Evolutionary conservation across 2,329 filamentous ascomycete genomes (phyloP).

Genomic region (Stagonosporopsis cucurbitacearum): DNA sequence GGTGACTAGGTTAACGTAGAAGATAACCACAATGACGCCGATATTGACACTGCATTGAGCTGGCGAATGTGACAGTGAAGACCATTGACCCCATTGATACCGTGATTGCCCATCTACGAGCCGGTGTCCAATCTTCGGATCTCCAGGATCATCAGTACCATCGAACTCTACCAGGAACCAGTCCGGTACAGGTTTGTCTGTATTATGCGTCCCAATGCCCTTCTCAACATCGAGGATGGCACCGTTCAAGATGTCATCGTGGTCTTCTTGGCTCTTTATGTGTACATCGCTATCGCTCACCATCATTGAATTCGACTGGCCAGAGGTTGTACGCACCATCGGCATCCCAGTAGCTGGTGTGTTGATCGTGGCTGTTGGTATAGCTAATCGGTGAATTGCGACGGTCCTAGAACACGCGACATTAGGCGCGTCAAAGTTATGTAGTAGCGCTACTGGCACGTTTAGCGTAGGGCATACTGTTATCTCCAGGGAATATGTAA

Average conservation of each 20-base stretch:
- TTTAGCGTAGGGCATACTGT: conserved; percentile 8
- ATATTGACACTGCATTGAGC: conserved; percentile 66
- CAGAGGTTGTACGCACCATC: conserved; percentile 5
- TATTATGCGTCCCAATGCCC: not conserved
- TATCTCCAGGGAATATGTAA: conserved; percentile 6
- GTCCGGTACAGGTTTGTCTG: not conserved
- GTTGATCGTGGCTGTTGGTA: not conserved
- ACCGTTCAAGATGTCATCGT: not conserved
- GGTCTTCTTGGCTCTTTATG: conserved; percentile 16
- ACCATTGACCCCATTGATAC: conserved; percentile 62
- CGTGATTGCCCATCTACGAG: conserved; percentile 72
- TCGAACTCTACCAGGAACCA: conserved; percentile 71
- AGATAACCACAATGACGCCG: conserved; percentile 58
- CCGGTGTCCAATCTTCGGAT: conserved; percentile 71
- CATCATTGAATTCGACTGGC: conserved; percentile 5
- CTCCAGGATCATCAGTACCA: conserved; percentile 72
- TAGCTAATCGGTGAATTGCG: not conserved
- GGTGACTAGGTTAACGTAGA: conserved; percentile 54
- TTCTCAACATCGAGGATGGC: conserved; percentile 8
- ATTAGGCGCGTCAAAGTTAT: conserved; percentile 4
- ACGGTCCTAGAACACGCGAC: not conserved
- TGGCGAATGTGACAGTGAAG: conserved; percentile 55
- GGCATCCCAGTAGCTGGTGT: not conserved
- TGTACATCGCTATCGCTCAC: conserved; percentile 1
- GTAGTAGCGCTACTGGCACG: not conserved